These are phyloP conservation scores for Holtermannia corniformis DNA, from an alignment of 768 basidiomycete species.

Conservation along the genomic window DNA sequence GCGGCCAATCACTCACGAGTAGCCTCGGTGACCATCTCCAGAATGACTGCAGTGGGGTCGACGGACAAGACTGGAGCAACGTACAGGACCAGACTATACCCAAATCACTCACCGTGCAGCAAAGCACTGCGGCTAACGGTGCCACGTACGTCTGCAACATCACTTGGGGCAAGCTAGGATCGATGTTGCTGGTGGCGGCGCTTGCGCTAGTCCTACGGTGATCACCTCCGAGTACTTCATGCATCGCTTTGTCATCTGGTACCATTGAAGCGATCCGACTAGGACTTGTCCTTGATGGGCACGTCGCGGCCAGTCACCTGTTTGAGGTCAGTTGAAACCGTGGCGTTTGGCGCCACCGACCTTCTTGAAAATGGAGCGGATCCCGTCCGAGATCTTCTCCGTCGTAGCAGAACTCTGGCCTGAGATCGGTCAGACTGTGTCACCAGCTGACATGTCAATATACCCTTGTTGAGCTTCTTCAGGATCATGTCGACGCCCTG, in stretches of 20 bases:
- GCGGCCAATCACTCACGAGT: constrained; percentile 17
- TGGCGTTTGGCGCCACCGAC: neutral
- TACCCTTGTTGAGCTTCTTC: constrained; percentile 12
- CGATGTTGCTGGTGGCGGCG: no score
- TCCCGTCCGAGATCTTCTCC: constrained; percentile 31
- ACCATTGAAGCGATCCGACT: neutral
- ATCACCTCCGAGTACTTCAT: no score
- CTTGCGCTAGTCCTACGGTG: no score
- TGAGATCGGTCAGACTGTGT: no score
- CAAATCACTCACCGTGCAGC: constrained; percentile 20
- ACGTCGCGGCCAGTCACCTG: neutral
- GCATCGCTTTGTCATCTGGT: no score
- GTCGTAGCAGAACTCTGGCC: constrained; percentile 21
- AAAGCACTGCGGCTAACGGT: constrained; percentile 12
- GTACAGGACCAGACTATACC: constrained; percentile 33
- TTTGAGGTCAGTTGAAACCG: neutral
- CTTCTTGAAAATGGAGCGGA: constrained; percentile 27
- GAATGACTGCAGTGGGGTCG: constrained; percentile 20
- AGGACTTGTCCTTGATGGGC: neutral
- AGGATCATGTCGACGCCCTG: constrained; percentile 15
- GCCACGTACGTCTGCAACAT: no score
- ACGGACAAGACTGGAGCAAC: constrained; percentile 19
- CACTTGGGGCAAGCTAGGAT: no score
- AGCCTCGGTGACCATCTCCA: constrained; percentile 23
- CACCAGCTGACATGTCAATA: no score